Evolutionary conservation across 805 yeast genomes (phyloP).

Genomic region (Metschnikowia chrysomelidarum): DNA sequence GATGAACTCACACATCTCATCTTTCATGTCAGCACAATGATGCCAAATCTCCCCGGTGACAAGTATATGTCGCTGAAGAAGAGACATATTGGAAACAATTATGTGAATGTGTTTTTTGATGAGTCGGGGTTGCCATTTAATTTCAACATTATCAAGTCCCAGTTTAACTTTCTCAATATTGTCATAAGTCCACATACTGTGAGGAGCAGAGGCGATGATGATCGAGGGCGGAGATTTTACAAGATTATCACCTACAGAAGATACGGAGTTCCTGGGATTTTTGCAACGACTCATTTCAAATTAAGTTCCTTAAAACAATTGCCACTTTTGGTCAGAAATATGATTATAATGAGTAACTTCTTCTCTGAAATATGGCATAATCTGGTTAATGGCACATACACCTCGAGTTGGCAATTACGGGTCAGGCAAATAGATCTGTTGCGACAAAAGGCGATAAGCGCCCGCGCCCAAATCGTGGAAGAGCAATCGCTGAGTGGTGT

Average conservation of each 20-base stretch:
- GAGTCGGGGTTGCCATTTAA: conserved; percentile 66
- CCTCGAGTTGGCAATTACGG: conserved; percentile 68
- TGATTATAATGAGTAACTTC: conserved; percentile 62
- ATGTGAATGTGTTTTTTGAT: conserved; percentile 77
- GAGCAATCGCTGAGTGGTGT: conserved; percentile 17
- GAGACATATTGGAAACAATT: conserved; percentile 83
- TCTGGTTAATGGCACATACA: conserved; percentile 44
- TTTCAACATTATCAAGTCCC: conserved; percentile 69
- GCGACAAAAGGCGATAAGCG: conserved; percentile 27
- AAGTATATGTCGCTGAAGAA: conserved; percentile 55
- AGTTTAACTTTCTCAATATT: conserved; percentile 79
- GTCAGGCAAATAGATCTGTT: conserved; percentile 48
- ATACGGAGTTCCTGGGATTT: conserved; percentile 71
- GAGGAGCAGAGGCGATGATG: conserved; percentile 3
- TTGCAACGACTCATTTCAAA: conserved; percentile 75
- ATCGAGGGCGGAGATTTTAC: conserved; percentile 33
- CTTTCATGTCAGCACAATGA: conserved; percentile 78
- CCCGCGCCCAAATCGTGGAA: conserved; percentile 28
- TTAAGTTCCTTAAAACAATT: conserved; percentile 59
- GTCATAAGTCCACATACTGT: conserved; percentile 65
- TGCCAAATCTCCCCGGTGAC: conserved; percentile 57
- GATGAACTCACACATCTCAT: conserved; percentile 69
- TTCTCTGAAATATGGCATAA: conserved; percentile 77
- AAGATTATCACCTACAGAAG: conserved; percentile 64
- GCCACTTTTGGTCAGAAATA: conserved; percentile 62